phyloP scores from a whole-genome alignment of 1,139 yeast genomes.

The Hyphopichia khmerensis region DNA sequence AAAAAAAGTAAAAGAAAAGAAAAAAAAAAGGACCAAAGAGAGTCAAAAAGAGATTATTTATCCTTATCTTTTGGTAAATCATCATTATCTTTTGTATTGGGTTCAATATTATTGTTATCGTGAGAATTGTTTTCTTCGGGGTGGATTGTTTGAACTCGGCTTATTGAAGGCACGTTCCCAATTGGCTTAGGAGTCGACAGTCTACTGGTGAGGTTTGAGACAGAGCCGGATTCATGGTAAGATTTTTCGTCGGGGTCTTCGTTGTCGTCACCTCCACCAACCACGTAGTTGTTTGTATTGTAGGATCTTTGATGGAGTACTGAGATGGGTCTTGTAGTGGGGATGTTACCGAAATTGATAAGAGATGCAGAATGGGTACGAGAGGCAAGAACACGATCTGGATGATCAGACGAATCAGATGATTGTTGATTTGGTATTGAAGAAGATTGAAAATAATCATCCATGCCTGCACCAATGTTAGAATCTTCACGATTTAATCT shows the following conservation, averaged over 20 bases:
- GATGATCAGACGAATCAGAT: too few species aligned
- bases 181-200: slow-evolving; percentile 16
- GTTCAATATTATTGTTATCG: neutral
- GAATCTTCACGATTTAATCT: neutral
- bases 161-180: slow-evolving; percentile 13
- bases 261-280: neutral
- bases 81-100: neutral
- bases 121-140: neutral
- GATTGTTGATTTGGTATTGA: neutral
- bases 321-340: neutral
- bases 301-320: neutral
- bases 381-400: slow-evolving; percentile 16
- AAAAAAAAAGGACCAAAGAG: too few species aligned
- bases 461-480: neutral
- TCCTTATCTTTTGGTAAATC: neutral
- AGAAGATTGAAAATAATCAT: neutral
- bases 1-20: too few species aligned
- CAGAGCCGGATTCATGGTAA: slow-evolving; percentile 4
- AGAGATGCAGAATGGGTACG: slow-evolving; percentile 16
- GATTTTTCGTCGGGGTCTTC: neutral
- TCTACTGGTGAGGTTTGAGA: slow-evolving; percentile 10
- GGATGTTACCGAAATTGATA: slow-evolving; percentile 11
- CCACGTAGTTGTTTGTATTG: neutral
- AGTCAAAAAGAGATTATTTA: neutral
- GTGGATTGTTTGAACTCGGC: slow-evolving; percentile 22